These are phyloP conservation scores for Sechiopsis laciniata DNA, from an alignment of 306 rosid species.

Conservation along the genomic window DNA sequence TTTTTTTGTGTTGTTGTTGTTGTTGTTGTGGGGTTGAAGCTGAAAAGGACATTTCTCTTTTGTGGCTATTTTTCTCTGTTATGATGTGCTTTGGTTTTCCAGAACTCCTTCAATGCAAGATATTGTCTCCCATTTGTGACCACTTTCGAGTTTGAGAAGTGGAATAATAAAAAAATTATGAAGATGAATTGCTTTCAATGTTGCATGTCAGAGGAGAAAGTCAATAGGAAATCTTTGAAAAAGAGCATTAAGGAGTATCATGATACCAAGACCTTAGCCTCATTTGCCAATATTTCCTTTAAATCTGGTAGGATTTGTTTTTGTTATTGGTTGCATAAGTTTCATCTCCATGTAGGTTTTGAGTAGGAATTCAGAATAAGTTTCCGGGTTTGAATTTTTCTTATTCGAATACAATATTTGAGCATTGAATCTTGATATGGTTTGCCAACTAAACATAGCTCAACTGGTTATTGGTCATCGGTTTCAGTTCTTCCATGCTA, in stretches of 20 bases:
- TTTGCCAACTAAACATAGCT: too few species aligned
- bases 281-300: constrained; percentile 55
- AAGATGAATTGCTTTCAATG: constrained; percentile 74
- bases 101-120: background rate
- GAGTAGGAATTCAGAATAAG: too few species aligned
- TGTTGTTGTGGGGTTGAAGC: constrained; percentile 12
- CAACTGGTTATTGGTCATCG: too few species aligned
- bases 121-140: background rate
- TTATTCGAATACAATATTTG: too few species aligned
- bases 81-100: background rate
- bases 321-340: background rate
- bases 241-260: constrained; percentile 51
- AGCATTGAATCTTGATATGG: too few species aligned
- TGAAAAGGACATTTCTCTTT: constrained; percentile 8
- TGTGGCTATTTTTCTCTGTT: background rate
- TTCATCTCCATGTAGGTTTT: too few species aligned
- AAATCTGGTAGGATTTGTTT: constrained; percentile 48
- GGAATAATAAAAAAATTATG: background rate
- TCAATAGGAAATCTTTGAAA: constrained; percentile 39
- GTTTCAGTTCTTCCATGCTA: too few species aligned
- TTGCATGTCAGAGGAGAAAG: constrained; percentile 47
- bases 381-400: too few species aligned
- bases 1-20: too few species aligned
- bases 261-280: constrained; percentile 47
- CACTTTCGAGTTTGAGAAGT: background rate